Evolutionary conservation across 768 basidiomycete genomes (phyloP).

Genomic region (Rhodosporidiobolus sp.): DNA sequence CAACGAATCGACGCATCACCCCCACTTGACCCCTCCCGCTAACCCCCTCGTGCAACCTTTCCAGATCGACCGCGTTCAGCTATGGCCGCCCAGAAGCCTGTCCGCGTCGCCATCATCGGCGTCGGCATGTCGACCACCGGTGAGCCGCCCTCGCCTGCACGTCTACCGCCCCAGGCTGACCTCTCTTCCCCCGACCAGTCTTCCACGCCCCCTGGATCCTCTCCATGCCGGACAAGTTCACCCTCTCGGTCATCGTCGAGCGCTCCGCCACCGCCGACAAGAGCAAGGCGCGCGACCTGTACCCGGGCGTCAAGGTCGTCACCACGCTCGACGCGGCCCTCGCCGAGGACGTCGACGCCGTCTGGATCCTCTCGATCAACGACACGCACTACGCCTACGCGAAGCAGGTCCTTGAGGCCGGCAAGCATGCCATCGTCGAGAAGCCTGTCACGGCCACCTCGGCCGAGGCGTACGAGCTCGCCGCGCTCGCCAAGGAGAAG

Average conservation of each 20-base stretch:
- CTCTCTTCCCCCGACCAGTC: conserved; percentile 48
- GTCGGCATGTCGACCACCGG: conserved; percentile 36
- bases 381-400: conserved; percentile 68
- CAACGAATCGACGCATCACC: too few species aligned
- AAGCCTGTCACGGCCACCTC: conserved; percentile 69
- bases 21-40: too few species aligned
- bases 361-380: conserved; percentile 67
- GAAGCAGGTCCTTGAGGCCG: conserved; percentile 52
- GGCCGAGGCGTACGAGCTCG: conserved; percentile 62
- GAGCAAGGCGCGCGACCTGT: conserved; percentile 65
- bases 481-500: conserved; percentile 60
- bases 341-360: conserved; percentile 61
- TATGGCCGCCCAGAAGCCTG: too few species aligned
- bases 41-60: too few species aligned
- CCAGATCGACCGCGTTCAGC: too few species aligned
- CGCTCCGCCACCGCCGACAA: conserved; percentile 57
- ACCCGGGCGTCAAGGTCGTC: conserved; percentile 59
- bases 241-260: conserved; percentile 69
- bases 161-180: not conserved
- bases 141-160: not conserved
- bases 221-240: conserved; percentile 65
- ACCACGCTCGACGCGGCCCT: conserved; percentile 62
- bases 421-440: conserved; percentile 63
- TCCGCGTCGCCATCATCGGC: conserved; percentile 33
- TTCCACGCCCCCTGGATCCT: conserved; percentile 80